Percentiles rank a stretch among this genome's conserved stretches.
phyloP scores from a whole-genome alignment of 257 asterid genomes.

The Fraxinus cuspidata region DNA sequence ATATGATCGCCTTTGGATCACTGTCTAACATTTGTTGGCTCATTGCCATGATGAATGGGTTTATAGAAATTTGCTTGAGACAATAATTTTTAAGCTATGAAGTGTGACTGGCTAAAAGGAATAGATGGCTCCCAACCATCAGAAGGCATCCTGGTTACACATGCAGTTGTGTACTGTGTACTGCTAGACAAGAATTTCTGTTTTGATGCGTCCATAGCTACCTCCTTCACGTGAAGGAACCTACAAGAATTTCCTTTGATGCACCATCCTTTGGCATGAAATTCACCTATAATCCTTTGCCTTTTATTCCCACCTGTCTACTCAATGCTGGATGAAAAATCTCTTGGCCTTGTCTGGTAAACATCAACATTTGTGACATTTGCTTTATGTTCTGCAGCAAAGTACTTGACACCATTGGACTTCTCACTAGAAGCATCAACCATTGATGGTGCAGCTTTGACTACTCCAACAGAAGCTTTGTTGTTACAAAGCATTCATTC shows the following conservation, averaged over 20 bases:
- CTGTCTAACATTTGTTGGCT: constrained; percentile 28
- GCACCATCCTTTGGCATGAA: constrained; percentile 91
- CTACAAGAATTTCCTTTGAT: constrained; percentile 76
- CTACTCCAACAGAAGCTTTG: too few species aligned
- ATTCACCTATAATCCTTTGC: constrained; percentile 56
- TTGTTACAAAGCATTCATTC: too few species aligned
- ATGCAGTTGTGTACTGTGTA: constrained; percentile 28
- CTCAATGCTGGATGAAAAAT: constrained; percentile 45
- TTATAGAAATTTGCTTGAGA: constrained; percentile 45
- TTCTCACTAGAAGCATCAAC: too few species aligned
- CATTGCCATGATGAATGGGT: constrained; percentile 46
- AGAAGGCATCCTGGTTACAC: constrained; percentile 32
- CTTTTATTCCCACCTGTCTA: constrained; percentile 50
- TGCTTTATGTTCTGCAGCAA: too few species aligned
- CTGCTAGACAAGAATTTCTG: constrained; percentile 25
- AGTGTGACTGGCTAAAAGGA: constrained; percentile 66
- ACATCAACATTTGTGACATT: constrained; percentile 12
- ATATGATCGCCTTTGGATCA: constrained; percentile 29
- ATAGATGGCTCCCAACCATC: constrained; percentile 71
- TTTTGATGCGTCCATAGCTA: constrained; percentile 33
- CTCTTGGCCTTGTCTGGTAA: constrained; percentile 48
- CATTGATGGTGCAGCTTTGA: too few species aligned
- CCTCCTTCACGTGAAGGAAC: constrained; percentile 71
- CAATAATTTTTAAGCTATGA: constrained; percentile 48
- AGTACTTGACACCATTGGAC: too few species aligned